Conservation (phyloP, 192 early-diverging fungal species). For the Backusella parvicylindrica region DNA sequence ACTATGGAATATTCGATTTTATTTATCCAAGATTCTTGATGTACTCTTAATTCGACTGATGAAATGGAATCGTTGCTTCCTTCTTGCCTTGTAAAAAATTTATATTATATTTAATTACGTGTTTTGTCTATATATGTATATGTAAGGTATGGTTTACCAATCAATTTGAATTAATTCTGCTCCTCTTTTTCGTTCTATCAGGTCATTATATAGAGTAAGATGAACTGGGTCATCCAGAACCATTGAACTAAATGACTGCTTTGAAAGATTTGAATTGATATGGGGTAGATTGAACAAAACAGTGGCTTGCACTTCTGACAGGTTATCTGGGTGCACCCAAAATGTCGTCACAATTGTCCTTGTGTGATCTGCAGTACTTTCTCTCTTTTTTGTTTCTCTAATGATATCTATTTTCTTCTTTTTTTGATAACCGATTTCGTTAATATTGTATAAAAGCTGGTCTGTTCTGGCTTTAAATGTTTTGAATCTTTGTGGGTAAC, state of each 20-base stretch:
- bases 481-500: conserved; percentile 29
- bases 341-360: conserved; percentile 39
- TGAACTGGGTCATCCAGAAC: not conserved
- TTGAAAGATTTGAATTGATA: conserved; percentile 51
- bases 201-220: not conserved
- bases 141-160: not conserved
- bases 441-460: not conserved
- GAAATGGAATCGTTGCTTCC: not conserved
- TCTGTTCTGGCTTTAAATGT: not conserved
- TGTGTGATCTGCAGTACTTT: not conserved
- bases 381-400: not conserved
- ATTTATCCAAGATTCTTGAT: not conserved
- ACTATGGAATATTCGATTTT: not conserved
- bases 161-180: not conserved
- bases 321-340: conserved; percentile 91
- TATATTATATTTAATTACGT: not conserved
- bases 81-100: not conserved
- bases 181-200: not conserved
- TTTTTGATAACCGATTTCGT: not conserved
- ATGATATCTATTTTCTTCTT: not conserved
- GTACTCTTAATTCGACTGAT: not conserved
- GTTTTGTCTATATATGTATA: not conserved
- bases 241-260: not conserved
- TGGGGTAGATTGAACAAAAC: conserved; percentile 85
- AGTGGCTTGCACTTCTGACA: conserved; percentile 82